Evolutionary conservation across 352 stramenopile species (phyloP).

Genomic region (Pythium brachiatum): DNA sequence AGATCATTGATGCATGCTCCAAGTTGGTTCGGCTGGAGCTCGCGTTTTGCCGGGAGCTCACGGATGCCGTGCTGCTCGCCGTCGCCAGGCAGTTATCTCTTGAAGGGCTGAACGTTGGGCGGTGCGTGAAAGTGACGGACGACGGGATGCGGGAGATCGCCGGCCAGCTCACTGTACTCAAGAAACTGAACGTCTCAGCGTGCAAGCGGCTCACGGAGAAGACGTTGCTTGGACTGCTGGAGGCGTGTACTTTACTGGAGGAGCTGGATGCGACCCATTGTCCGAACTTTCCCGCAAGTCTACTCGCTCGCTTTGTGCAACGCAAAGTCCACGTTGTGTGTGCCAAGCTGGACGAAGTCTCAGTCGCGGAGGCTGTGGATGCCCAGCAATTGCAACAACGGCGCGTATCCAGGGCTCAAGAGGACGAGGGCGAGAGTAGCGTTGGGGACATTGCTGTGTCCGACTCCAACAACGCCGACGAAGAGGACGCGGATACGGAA

Average conservation of each 20-base stretch:
- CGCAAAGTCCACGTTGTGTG: slow-evolving; percentile 52
- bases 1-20: slow-evolving; percentile 65
- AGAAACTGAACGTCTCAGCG: slow-evolving; percentile 63
- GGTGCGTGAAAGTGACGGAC: slow-evolving; percentile 83
- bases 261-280: slow-evolving; percentile 83
- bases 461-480: slow-evolving; percentile 3
- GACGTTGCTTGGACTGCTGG: slow-evolving; percentile 48
- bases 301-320: slow-evolving; percentile 57
- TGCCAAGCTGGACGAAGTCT: slow-evolving; percentile 42
- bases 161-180: slow-evolving; percentile 66
- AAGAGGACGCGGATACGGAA: neutral
- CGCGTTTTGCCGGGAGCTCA: slow-evolving; percentile 82
- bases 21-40: slow-evolving; percentile 73
- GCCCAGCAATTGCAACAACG: neutral
- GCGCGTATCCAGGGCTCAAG: neutral
- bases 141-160: slow-evolving; percentile 77
- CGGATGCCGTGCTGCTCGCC: slow-evolving; percentile 58
- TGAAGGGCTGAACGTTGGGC: slow-evolving; percentile 62
- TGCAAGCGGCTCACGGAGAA: slow-evolving; percentile 80
- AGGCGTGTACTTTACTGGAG: slow-evolving; percentile 57
- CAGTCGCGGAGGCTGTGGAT: slow-evolving; percentile 12
- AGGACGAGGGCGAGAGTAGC: neutral
- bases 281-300: slow-evolving; percentile 46
- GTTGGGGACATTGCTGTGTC: neutral
- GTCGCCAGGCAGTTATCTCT: slow-evolving; percentile 83